Evolutionary conservation across 1,284 basidiomycete species (phyloP), one percentile per base, ranked within the genome.

Genomic region (Lentinula novae-zelandiae): DNA sequence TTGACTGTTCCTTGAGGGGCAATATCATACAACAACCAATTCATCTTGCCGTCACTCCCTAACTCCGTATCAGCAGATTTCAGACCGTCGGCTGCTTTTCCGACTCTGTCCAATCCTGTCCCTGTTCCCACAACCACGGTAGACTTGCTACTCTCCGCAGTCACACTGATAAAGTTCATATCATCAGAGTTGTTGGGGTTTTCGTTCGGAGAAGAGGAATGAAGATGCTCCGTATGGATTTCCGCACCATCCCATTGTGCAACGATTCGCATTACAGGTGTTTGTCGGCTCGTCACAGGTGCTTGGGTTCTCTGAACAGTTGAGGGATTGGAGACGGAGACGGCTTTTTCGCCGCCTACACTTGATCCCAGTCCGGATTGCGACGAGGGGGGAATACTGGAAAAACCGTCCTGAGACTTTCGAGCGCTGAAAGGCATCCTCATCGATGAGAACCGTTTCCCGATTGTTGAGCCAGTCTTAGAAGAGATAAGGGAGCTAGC

Each of bases 201-300:
- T 17, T 31, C 36, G 5, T 34, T 46, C 20, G 20, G n/a, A 42
- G n/a, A 20, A 36, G 50, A n/a, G 50, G 33, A 38, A 53, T 10
- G 39, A 33, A 31, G 10, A 39, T 15, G 22, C 12, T 54, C 36
- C 9, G 9, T 39, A 6, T 54, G 2, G 1, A 8, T 71, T 38
- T 73, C 71, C 7, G 68, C 69, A 7, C 69, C 73, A 60, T 71
- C 66, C 75, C 75, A 76, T 53, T 70, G 68, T 10, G 70, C 75
- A 2, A 63, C 54, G 3, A 5, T 69, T 56, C 0, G 67, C 39
- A 2, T 31, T 42, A 8, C 20, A 20, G 20, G 38, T 6, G 27
- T 33, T 12, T n/a, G 51, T 10, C 34, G 12, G 20, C 9, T 27
- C 1, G 39, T 22, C 10, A 13, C 39, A 2, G 17, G 39, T 15